Percentiles rank a stretch among this genome's conserved stretches.
Evolutionary conservation across 1,139 yeast species (phyloP).

Genomic region (Suhomyces panamericanus): DNA sequence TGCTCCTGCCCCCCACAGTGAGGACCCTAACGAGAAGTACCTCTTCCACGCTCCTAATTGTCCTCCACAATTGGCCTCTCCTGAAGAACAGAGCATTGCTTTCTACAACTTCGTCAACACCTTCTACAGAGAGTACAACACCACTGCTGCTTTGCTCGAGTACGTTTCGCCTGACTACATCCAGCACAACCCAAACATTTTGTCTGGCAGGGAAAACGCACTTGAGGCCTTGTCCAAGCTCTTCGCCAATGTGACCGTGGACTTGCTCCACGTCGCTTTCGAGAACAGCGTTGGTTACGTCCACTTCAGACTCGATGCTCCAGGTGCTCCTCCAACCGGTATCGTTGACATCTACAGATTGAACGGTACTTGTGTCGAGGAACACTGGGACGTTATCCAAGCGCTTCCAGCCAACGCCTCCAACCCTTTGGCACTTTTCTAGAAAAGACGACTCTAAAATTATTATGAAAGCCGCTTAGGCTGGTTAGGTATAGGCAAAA

Average conservation of each 20-base stretch:
- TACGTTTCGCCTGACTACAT: constrained; percentile 2
- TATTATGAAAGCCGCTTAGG: no score
- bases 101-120: constrained; percentile 4
- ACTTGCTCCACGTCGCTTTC: constrained; percentile 1
- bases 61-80: constrained; percentile 2
- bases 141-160: constrained; percentile 1
- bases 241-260: neutral
- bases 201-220: neutral
- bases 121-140: constrained; percentile 2
- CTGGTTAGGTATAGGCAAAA: no score
- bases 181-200: constrained; percentile 4
- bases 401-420: constrained; percentile 3
- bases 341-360: constrained; percentile 3
- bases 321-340: neutral
- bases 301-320: neutral
- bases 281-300: constrained; percentile 1
- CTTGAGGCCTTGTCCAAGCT: neutral
- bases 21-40: neutral
- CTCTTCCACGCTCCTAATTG: constrained; percentile 1
- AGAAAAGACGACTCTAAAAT: neutral
- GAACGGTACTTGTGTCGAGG: constrained; percentile 6
- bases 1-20: neutral
- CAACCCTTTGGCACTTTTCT: constrained; percentile 3
- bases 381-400: constrained; percentile 4
- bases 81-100: neutral